A percentile compares a stretch with the other conserved stretches of the same genome.
phyloP scores from a whole-genome alignment of 2,329 filamentous ascomycete species.

The Fusarium metavorans region DNA sequence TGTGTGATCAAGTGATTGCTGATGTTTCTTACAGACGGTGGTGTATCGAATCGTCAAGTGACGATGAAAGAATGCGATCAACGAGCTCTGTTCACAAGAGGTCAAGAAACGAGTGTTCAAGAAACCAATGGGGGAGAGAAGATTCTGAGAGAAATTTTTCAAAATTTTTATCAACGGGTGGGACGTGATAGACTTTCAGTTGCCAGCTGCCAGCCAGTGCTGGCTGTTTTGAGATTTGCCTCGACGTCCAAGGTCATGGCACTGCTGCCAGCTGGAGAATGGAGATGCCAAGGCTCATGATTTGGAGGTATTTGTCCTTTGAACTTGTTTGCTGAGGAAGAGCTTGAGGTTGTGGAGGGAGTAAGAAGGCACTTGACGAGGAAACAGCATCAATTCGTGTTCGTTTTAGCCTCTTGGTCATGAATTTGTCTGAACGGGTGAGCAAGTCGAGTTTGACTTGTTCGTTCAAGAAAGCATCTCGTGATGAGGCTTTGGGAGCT shows the following conservation, averaged over 20 bases:
- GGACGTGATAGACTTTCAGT: not conserved
- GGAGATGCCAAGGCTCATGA: not conserved
- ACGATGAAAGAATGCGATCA: not conserved
- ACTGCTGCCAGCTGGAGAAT: not conserved
- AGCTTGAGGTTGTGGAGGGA: not conserved
- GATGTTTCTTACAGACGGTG: not conserved
- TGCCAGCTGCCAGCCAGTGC: slow-evolving; percentile 7
- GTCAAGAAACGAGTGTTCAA: not conserved
- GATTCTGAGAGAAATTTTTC: not conserved
- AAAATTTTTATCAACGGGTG: not conserved
- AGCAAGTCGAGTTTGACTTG: not conserved
- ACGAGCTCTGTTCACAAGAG: not conserved
- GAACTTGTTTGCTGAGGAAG: not conserved
- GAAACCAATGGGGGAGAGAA: not conserved
- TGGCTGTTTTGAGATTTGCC: not conserved
- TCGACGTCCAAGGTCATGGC: not conserved
- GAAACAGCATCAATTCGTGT: not conserved
- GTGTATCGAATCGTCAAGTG: not conserved
- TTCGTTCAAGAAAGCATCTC: not conserved
- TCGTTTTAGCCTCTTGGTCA: not conserved
- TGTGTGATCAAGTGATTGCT: not conserved
- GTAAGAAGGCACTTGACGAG: not conserved
- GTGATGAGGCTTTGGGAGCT: not conserved
- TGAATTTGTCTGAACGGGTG: no score
- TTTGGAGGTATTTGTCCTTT: not conserved